Base-by-base conservation (phyloP, 2,329 filamentous ascomycete species). In the Phialophora verrucosa region DNA sequence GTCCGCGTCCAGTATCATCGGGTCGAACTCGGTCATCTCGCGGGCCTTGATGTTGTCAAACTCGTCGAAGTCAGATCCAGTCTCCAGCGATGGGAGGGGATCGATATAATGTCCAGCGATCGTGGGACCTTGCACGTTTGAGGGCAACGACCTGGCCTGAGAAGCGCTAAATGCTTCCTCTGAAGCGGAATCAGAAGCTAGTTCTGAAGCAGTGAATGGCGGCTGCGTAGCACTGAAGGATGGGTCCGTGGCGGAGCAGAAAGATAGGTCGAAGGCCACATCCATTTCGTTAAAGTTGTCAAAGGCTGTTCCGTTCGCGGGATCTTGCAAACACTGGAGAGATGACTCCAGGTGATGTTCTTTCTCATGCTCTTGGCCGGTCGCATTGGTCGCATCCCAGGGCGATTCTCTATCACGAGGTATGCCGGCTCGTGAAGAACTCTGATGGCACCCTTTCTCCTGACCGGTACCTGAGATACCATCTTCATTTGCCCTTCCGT, bases 21-120 rank as follows among this genome's bases (percentile, higher is more conserved):
- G 11, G 25, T 20, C 17, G 14, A 6, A 23, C 14, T 32, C 47
- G 4, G 12, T 31, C 14, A n/a, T 49, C 1, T 29, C 6, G 8
- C 14, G 38, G 25, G 29, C 44, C 31, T 32, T n/a, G 10, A 35
- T 4, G 32, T 60, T 14, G 17, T 60, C 57, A 35, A 55, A 64
- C 7, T 50, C 14, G 25, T 56, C 20, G n/a, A 64, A 31, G 4
- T 64, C 50, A 6, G 20, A 14, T 7, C 32, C 35, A 12, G 7
- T 35, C 17, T 42, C 29, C 25, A 56, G 49, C 1, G n/a, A 11
- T 7, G 60, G 60, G 17, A 63, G 60, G 29, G 27, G 2, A 20
- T 25, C 17, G 44, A 50, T 49, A 53, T n/a, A n/a, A 8, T n/a
- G 38, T 17, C 20, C 38, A 8, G 17, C 38, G 17, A 7, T 44